Evolutionary conservation across 1,139 yeast genomes (phyloP), one percentile per base, ranked within the genome.

Genomic region (Lizanozyma gosingica): DNA sequence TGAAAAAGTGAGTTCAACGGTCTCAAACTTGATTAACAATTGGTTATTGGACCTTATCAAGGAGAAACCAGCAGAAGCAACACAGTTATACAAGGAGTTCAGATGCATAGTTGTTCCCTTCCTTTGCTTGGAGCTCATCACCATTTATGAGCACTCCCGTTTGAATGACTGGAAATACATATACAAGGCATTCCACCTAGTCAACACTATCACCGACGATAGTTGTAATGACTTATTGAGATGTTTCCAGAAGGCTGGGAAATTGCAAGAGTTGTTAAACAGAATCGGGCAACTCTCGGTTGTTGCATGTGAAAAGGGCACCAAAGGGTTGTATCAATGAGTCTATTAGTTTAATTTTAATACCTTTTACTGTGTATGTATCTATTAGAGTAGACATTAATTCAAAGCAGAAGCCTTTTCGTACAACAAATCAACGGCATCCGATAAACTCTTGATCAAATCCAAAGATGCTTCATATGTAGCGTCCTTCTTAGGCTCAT

Each of bases 381-480:
- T 41, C 14, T 15, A 35, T 3, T 34, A 16, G 3, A 14, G 3
- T 17, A 18, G 46, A n/a, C n/a, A n/a, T n/a, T 61, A 81, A 51
- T 81, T 80, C 53, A 83, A 68, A 36, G 84, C 76, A 37, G 94
- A 79, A 8, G 97, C 98, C 67, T 92, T 92, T 57, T 90, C 97
- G 53, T 88, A 92, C 53, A 94, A 72, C 52, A 88, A 73, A 54
- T 94, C 98, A 22, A 92, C 97, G 29, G 83, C 97, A 45, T 70
- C 77, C 32, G 94, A 83, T 78, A 92, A 80, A 56, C 86, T 85
- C 59, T 84, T 85, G 42, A 94, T 80, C 53, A 94, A 78, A 44
- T 85, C 94, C 49, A 92, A 75, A 34, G 95, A 85, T 39, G 92
- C 80, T 48, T 84, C 94, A 56, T 92, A 94, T 37, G 94, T 82